Base-by-base conservation (phyloP, 441 rosid species). In the Isatis lusitanica region DNA sequence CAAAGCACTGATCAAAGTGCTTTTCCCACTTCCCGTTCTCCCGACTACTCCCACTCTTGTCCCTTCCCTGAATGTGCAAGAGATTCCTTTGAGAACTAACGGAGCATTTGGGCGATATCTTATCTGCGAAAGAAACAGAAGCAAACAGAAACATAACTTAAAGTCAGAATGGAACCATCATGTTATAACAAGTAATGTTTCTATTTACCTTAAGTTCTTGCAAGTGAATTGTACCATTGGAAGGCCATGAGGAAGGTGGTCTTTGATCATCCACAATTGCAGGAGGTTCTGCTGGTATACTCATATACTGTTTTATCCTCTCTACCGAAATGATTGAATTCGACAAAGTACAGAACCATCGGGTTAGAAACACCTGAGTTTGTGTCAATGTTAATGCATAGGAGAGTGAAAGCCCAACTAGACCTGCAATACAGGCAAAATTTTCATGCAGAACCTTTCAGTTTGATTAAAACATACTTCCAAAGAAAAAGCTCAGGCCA, bases 21-120 rank as follows among this genome's bases (percentile, higher is more conserved):
- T 86, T 81, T 94, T 94, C n/a, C 97, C 98, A 38, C 98, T 93
- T 78, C 94, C 96, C 0, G 98, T 91, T 56, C 96, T 84, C 55
- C 97, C 98, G 8, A 91, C 97, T 51, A 93, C 92, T 43, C 98
- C 96, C 1, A 90, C 85, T 79, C 93, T 87, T 9, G 73, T 81
- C 70, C 93, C 92, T 87, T 84, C 97, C 73, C 81, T 76, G 78
- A 91, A 87, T 28, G 88, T 86, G 85, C 98, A 87, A 12, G 84
- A 83, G 78, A 93, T 93, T 64, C 97, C 98, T 67, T 91, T 87
- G n/a, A 91, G 92, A 71, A 93, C 92, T 4, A 88, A 69, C 0
- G 94, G 92, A 46, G 95, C 80, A 68, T 90, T 94, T 0, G 89
- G 86, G 3, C 95, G 93, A 28, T 94, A 90, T 60, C 88, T 85